Percentiles rank a stretch among this genome's conserved stretches.
Conservation (phyloP, 2,329 filamentous ascomycete genomes). For the Pyrenochaeta sp. region DNA sequence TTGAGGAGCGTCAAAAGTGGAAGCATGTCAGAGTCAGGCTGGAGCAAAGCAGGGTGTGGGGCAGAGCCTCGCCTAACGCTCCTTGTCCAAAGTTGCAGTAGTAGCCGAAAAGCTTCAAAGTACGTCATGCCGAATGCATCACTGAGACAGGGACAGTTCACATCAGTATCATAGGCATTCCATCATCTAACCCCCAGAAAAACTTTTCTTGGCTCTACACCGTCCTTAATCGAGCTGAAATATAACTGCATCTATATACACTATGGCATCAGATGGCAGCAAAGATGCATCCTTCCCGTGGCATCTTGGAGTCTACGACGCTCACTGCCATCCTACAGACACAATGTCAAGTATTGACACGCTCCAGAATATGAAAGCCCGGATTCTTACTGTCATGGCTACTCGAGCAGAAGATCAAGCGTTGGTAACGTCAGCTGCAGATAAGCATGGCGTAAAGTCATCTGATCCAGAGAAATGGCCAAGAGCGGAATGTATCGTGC, state of each 20-base stretch:
- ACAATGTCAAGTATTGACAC: constrained; percentile 69
- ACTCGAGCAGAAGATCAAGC: constrained; percentile 79
- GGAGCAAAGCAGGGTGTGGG: not conserved
- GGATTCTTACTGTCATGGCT: constrained; percentile 76
- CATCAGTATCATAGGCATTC: not conserved
- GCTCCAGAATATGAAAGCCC: constrained; percentile 72
- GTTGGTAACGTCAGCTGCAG: constrained; percentile 71
- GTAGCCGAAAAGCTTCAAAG: not conserved
- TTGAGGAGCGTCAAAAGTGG: too few species aligned
- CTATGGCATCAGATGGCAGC: constrained; percentile 3
- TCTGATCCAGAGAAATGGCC: constrained; percentile 33
- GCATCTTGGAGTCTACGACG: constrained; percentile 76
- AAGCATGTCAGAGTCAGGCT: too few species aligned
- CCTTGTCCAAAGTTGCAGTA: not conserved
- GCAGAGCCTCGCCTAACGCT: not conserved
- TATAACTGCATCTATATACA: not conserved
- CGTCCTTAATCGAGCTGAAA: not conserved
- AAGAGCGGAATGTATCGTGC: constrained; percentile 62
- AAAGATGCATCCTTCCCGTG: constrained; percentile 64
- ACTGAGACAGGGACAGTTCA: not conserved
- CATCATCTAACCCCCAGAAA: not conserved
- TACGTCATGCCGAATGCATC: not conserved
- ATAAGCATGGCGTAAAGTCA: constrained; percentile 59
- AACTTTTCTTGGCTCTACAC: not conserved
- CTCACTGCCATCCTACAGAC: constrained; percentile 86